These are phyloP conservation scores for Ceriops tagal DNA, from an alignment of 345 rosid genomes.

Conservation along the genomic window DNA sequence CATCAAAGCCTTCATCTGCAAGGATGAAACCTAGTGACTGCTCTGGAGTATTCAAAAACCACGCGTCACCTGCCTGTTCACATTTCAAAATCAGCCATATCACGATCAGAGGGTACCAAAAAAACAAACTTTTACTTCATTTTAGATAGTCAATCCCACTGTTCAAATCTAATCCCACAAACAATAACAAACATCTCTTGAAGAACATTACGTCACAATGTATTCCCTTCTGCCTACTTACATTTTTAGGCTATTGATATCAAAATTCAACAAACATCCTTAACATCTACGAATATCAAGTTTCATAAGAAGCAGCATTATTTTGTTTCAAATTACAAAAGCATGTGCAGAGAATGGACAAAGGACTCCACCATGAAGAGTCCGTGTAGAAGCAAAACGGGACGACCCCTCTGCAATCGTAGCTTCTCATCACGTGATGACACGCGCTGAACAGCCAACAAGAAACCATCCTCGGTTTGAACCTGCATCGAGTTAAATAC, in stretches of 20 bases:
- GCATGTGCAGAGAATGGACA: not conserved
- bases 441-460: conserved; percentile 76
- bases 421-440: conserved; percentile 39
- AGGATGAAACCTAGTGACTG: conserved; percentile 79
- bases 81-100: conserved; percentile 4
- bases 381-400: conserved; percentile 88
- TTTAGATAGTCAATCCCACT: not conserved
- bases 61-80: conserved; percentile 72
- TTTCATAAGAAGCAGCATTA: too few relatives aligned
- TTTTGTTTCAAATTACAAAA: too few relatives aligned
- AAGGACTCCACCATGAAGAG: conserved; percentile 66
- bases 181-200: not conserved
- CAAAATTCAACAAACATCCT: too few relatives aligned
- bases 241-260: too few relatives aligned
- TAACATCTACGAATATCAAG: too few relatives aligned
- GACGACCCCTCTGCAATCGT: conserved; percentile 38
- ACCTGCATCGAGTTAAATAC: conserved; percentile 32
- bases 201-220: not conserved
- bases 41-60: conserved; percentile 69
- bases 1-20: conserved; percentile 87
- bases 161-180: not conserved
- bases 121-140: not conserved
- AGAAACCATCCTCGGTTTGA: conserved; percentile 76
- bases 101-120: conserved; percentile 14
- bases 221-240: not conserved